phyloP scores from a whole-genome alignment of 2,329 filamentous ascomycete genomes.

The Metarhizium brunneum region DNA sequence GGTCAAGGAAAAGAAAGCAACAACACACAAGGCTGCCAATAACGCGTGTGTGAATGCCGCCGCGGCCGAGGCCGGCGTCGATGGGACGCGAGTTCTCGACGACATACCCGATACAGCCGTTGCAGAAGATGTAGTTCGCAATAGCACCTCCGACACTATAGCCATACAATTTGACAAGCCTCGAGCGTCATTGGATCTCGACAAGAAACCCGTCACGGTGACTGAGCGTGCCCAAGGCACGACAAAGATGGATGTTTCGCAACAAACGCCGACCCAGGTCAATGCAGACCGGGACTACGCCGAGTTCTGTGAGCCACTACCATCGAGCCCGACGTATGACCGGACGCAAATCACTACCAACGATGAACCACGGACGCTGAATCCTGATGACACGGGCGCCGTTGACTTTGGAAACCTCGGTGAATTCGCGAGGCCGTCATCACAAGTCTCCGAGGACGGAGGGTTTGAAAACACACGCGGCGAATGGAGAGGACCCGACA shows the following conservation, averaged over 20 bases:
- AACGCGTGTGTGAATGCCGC: slow-evolving; percentile 2
- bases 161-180: slow-evolving; percentile 5
- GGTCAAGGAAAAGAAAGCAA: slow-evolving; percentile 5
- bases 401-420: slow-evolving; percentile 34
- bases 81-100: slow-evolving; percentile 2
- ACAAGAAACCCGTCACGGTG: not conserved
- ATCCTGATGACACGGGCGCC: slow-evolving; percentile 40
- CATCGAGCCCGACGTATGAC: slow-evolving; percentile 17
- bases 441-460: slow-evolving; percentile 32
- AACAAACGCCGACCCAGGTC: slow-evolving; percentile 45
- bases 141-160: not conserved
- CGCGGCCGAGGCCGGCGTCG: not conserved
- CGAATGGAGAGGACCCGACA: slow-evolving; percentile 27
- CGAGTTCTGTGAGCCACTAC: slow-evolving; percentile 25
- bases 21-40: slow-evolving; percentile 2
- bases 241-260: slow-evolving; percentile 33
- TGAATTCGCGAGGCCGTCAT: slow-evolving; percentile 26
- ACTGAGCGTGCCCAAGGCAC: not conserved
- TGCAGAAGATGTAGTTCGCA: slow-evolving; percentile 4
- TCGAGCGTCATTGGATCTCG: slow-evolving; percentile 1
- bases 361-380: slow-evolving; percentile 26
- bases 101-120: slow-evolving; percentile 2
- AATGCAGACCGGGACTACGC: slow-evolving; percentile 49
- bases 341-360: slow-evolving; percentile 17
- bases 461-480: slow-evolving; percentile 29